Conservation (phyloP, 192 early-diverging fungal species). For the Cladochytrium replicatum region DNA sequence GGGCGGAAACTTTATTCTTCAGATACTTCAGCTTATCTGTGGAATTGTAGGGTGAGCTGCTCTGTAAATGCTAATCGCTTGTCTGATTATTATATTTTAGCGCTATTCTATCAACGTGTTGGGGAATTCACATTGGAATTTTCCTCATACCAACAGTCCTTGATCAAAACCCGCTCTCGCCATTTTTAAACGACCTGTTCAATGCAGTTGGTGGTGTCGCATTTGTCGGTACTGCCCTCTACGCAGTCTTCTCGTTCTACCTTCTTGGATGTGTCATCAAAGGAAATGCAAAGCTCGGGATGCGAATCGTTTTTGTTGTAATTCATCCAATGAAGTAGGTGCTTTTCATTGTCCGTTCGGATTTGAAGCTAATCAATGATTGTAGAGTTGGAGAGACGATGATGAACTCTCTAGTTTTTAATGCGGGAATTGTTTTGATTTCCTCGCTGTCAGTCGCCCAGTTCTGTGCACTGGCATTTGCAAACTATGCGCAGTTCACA, state of each 20-base stretch:
- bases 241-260: constrained; percentile 48
- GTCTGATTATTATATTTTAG: constrained; percentile 16
- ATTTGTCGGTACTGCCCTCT: constrained; percentile 46
- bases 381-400: constrained; percentile 48
- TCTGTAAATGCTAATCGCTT: not conserved
- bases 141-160: constrained; percentile 37
- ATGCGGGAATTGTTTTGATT: constrained; percentile 44
- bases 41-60: constrained; percentile 35
- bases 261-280: constrained; percentile 48
- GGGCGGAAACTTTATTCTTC: constrained; percentile 41
- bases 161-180: constrained; percentile 17
- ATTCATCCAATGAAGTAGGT: constrained; percentile 45
- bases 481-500: constrained; percentile 41
- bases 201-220: constrained; percentile 29
- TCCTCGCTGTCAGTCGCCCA: constrained; percentile 47
- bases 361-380: constrained; percentile 10
- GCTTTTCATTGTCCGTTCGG: not conserved
- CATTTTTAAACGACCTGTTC: constrained; percentile 49
- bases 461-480: constrained; percentile 45
- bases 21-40: constrained; percentile 29
- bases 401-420: constrained; percentile 53
- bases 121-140: constrained; percentile 48
- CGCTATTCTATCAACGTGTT: constrained; percentile 37
- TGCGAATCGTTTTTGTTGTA: constrained; percentile 46
- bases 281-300: constrained; percentile 43